These are phyloP conservation scores for Starmera amethionina DNA, from an alignment of 805 yeast genomes.

Conservation along the genomic window DNA sequence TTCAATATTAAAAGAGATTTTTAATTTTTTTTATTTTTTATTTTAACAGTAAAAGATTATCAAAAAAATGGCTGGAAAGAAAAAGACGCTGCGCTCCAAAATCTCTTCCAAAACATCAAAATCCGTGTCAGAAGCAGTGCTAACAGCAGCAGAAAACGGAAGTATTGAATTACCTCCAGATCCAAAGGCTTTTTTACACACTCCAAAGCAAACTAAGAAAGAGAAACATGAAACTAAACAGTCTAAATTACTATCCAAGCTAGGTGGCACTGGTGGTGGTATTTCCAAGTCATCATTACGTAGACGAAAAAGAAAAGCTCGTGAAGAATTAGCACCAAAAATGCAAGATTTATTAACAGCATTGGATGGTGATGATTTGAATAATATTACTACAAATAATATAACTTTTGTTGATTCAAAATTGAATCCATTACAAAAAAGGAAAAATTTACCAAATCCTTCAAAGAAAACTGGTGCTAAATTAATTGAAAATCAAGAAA, in stretches of 20 bases:
- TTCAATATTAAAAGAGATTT: too few species aligned
- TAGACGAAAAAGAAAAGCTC: conserved; percentile 51
- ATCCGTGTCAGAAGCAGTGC: conserved; percentile 1
- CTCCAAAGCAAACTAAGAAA: conserved; percentile 41
- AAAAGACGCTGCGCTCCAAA: conserved; percentile 36
- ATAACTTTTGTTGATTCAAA: conserved; percentile 12
- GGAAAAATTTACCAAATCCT: conserved; percentile 41
- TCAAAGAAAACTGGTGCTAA: conserved; percentile 44
- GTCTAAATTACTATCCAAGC: conserved; percentile 27
- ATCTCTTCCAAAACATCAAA: conserved; percentile 20
- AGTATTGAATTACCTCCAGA: conserved; percentile 20
- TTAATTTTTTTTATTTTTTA: too few species aligned
- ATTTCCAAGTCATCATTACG: conserved; percentile 59
- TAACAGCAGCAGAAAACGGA: neutral
- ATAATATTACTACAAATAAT: conserved; percentile 8
- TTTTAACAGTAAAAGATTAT: neutral
- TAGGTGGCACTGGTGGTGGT: conserved; percentile 24
- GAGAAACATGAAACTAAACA: conserved; percentile 36
- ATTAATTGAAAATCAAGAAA: conserved; percentile 47
- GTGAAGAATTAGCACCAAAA: conserved; percentile 57
- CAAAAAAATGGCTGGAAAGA: conserved; percentile 29
- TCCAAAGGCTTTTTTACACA: conserved; percentile 40
- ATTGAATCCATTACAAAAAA: conserved; percentile 6
- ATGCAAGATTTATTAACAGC: conserved; percentile 53
- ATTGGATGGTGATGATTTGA: conserved; percentile 21